Base-by-base conservation (phyloP, 495 filamentous ascomycete genomes). In the Mycothermus thermophilus region DNA sequence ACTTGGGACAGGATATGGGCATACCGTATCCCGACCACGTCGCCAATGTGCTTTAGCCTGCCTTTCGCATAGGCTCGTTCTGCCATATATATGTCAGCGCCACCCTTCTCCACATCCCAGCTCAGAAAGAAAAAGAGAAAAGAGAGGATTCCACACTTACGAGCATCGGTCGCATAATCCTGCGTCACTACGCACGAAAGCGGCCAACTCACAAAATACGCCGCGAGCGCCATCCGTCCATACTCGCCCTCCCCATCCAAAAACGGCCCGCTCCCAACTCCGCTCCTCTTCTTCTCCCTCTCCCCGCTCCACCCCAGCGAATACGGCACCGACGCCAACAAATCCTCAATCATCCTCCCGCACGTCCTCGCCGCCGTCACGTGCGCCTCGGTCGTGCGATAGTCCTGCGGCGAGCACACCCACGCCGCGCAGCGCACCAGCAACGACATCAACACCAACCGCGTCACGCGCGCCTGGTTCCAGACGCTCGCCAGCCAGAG, bases 351-450 rank as follows among this genome's bases (percentile, higher is more conserved):
- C 15, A 51, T 57, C 10, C 66, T 60, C 10, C 41, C 51, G 31
- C 57, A 63, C 10, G 54, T 46, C 27, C 58, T 35, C 3, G 52
- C 45, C 4, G 60, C 59, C 0, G 52, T 48, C 15, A 63, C 64
- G 31, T 72, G 71, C 55, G 71, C 64, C 16, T 62, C 59, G 15
- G 68, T 72, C 0, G 64, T 69, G 18, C 66, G 48, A 33, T 69
- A 71, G 42, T 74, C 68, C 6, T 60, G 55, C 1, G 69, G 69
- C 14, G 55, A 44, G 36, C 59, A 63, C 12, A 63, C 44, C 65
- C 66, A 72, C 3, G 67, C 67, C 5, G 64, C 60, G 44, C 67
- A 70, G 7, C 69, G 56, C 1, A 72, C 57, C 14, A 57, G 55
- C 11, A 63, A 42, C 5, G 57, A 56, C 12, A 54, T 52, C 8